Evolutionary conservation across 139 green algal species (phyloP), one percentile per base, ranked within the genome.

Genomic region (Zygnema circumcarinatum): DNA sequence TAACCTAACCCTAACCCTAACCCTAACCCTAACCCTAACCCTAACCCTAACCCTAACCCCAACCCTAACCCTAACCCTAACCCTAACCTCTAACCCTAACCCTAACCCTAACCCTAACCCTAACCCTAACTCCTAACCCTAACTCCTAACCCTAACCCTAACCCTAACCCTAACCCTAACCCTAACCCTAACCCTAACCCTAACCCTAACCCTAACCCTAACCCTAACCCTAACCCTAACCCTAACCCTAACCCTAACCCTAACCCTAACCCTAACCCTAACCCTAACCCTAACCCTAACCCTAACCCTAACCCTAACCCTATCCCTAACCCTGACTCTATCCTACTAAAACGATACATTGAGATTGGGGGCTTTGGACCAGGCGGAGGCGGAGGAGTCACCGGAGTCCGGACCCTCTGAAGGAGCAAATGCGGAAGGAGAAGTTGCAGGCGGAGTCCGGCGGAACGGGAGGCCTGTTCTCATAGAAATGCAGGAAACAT

Each of bases 401-500:
- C 29, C 1, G 74, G 32, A 62, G 31, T 29, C 74, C 74, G 35
- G 74, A 69, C 3, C 74, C 74, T 74, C 74, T 81, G 31, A 81
- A 81, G 74, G 74, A 69, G 74, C 31, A 68, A 25, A 38, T 68
- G 32, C n/a, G 74, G 32, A 38, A 81, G 74, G 74, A 81, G 74
- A 68, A 81, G 74, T 68, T 81, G 74, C n/a, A 40, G 25, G 74
- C 33, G 32, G 36, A 72, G 32, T 16, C n/a, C 20, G 74, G 74
- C 2, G 39, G 56, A 29, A 81, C 74, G n/a, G n/a, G n/a, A 32
- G 74, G 74, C 31, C 74, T 81, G 74, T 81, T 81, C 56, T 76
- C 68, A 76, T 76, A n/a, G n/a, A n/a, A n/a, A n/a, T n/a, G n/a
- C n/a, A n/a, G n/a, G n/a, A n/a, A n/a, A n/a, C n/a, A n/a, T n/a